These are phyloP conservation scores for Pythium plurisporium DNA, from an alignment of 352 stramenopile genomes.

Conservation along the genomic window DNA sequence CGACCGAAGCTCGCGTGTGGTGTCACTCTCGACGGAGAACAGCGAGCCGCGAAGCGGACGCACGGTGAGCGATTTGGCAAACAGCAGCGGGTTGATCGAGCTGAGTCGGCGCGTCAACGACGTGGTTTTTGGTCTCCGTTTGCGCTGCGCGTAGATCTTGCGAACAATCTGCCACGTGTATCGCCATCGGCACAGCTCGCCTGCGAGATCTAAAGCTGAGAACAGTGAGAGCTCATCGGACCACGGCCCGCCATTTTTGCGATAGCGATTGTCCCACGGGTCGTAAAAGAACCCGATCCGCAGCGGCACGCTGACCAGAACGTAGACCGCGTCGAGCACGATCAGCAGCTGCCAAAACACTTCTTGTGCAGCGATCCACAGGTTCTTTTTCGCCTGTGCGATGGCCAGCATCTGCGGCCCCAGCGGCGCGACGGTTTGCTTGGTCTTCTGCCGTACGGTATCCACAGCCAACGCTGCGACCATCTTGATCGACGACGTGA, in stretches of 20 bases:
- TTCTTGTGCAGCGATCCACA: not conserved
- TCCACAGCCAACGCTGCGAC: not conserved
- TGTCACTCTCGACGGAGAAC: constrained; percentile 7
- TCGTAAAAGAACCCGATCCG: constrained; percentile 41
- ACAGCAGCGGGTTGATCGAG: not conserved
- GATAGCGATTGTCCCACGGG: constrained; percentile 19
- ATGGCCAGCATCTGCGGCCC: not conserved
- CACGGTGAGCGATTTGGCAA: not conserved
- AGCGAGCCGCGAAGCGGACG: constrained; percentile 5
- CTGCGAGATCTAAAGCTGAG: not conserved
- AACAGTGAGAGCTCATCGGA: constrained; percentile 12
- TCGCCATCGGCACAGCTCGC: constrained; percentile 1
- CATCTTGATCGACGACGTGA: constrained; percentile 2
- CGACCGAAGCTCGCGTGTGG: not conserved
- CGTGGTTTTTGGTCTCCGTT: too few relatives aligned
- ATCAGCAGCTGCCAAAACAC: not conserved
- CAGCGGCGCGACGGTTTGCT: not conserved
- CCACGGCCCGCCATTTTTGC: constrained; percentile 4
- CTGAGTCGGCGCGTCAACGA: not conserved
- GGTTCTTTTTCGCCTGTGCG: not conserved
- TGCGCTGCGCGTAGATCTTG: not conserved
- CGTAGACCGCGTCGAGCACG: constrained; percentile 26
- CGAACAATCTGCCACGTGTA: constrained; percentile 5
- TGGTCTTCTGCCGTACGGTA: not conserved
- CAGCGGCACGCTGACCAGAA: constrained; percentile 28